Evolutionary conservation across 2,329 filamentous ascomycete species (phyloP), one percentile per base, ranked within the genome.

Genomic region (Fusarium paranaense): DNA sequence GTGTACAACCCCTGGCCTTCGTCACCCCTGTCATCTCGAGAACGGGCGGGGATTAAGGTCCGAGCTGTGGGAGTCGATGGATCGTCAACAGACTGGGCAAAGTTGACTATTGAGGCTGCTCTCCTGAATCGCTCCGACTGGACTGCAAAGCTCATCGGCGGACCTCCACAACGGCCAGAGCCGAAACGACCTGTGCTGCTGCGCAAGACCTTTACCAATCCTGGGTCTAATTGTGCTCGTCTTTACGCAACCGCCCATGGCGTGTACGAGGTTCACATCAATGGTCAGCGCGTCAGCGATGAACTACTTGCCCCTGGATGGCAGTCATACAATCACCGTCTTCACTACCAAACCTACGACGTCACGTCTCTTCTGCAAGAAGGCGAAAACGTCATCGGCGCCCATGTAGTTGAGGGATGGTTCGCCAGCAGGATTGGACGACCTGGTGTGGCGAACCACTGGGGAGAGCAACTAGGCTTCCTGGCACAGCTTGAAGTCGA

Each of bases 331-430:
- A 78, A 83, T 0, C 79, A 85, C 64, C 81, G 87, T 4, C 81
- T 86, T 16, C 78, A 82, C 1, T 90, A 89, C 64, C 83, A 89
- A 68, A 86, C 84, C 0, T 87, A 85, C 66, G 87, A 89, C 70
- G 84, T 89, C 2, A 83, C 82, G 0, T 67, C 79, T 2, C 77
- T 86, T 0, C 61, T 89, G 1, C 76, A 74, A 3, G 30, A 57
- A 3, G 77, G 74, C 6, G 45, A 85, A 67, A 73, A 73, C 32
- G 75, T 78, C 0, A 76, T 87, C 25, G 82, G 76, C 2, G 80
- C 83, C 4, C 81, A 83, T 18, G 81, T 87, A 9, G 85, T 79
- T 10, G 85, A 86, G 71, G 86, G 86, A 4, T 88, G 86, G 86
- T 87, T 81, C 57, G 72, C 79, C 56, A 82, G 83, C 6, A 76